Base-by-base conservation (phyloP, 495 filamentous ascomycete species). In the Penicillium lagena region DNA sequence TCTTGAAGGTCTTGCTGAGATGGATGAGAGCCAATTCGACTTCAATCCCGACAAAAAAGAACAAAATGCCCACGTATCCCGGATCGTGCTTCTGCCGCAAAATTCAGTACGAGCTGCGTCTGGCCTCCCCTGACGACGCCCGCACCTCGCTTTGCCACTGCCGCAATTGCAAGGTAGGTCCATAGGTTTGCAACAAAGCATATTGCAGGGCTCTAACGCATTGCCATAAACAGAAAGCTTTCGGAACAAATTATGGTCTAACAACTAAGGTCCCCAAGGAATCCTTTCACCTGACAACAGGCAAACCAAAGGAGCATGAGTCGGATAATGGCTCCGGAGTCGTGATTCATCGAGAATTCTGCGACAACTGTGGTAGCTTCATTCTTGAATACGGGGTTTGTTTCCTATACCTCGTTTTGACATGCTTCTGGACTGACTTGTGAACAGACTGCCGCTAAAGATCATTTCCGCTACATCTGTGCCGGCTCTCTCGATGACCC, bases 111-210 rank as follows among this genome's bases (percentile, higher is more conserved):
- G 51, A 67, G 12, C 51, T 81, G 32, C 49, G 62, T 2, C 60
- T 79, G 4, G 50, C 40, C 10, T 75, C 75, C 1, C 58, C 65
- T 0, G 67, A 78, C n/a, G 73, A 81, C 15, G 80, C 81, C 0
- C 70, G 81, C 35, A 84, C 80, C 0, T 80, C 76, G 0, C 60
- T 87, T 29, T 86, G 81, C 55, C 81, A 87, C 58, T 85, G 83
- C 55, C 46, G 55, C 15, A 83, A 77, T 58, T 85, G 81, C 66
- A 78, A 77, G 47, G 71, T 73, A 47, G 7, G 39, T 36, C 14
- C 28, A 5, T n/a, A 7, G 31, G 12, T 9, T 11, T 33, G 31
- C 35, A 11, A 4, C 3, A 1, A 37, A 17, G 15, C 15, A 17
- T 17, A 4, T 17, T 4, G 15, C 15, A 17, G 15, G 15, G 15